Base-by-base conservation (phyloP, 345 rosid genomes). In the Ricinus communis region DNA sequence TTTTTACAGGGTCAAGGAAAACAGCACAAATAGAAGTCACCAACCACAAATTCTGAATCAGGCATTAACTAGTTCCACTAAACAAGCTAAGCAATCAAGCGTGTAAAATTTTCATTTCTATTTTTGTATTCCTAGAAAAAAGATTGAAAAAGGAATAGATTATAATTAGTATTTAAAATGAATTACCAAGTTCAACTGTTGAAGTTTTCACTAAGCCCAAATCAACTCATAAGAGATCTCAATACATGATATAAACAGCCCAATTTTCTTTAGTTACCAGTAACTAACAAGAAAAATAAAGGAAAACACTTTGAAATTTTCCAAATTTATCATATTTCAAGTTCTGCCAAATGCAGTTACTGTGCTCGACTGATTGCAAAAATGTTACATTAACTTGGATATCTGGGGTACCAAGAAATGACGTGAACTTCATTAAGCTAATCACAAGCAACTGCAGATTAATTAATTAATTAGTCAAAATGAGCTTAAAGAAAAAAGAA, bases 1-100 rank as follows among this genome's bases (percentile, higher is more conserved):
- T 27, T 62, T 76, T 73, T 19, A 36, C 40, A 50, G 82, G 76
- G 85, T 75, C 68, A 79, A 75, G 86, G 74, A 58, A 80, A 74
- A 76, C 15, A 11, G 28, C 9, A 40, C 1, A 16, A 28, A 56
- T 14, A 14, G 22, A 3, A 65, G 24, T 24, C 45, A 63, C 59
- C 12, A 15, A 47, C 10, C 5, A 2, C 60, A 70, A 21, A 18
- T 14, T 16, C 22, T 22, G 33, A 67, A 22, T n/a, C 24, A 64
- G 22, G 40, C n/a, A 8, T 3, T 40, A 62, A 10, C 38, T 27
- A 63, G n/a, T n/a, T n/a, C 50, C 18, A n/a, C 47, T 3, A 19
- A 21, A 8, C 24, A 63, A 3, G 67, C 36, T 19, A 45, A 13
- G 19, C 33, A 49, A 0, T 27, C 28, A 14, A 62, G 47, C n/a